Base-by-base conservation (phyloP, 371 early-diverging fungal species). In the Lichtheimia corymbifera region DNA sequence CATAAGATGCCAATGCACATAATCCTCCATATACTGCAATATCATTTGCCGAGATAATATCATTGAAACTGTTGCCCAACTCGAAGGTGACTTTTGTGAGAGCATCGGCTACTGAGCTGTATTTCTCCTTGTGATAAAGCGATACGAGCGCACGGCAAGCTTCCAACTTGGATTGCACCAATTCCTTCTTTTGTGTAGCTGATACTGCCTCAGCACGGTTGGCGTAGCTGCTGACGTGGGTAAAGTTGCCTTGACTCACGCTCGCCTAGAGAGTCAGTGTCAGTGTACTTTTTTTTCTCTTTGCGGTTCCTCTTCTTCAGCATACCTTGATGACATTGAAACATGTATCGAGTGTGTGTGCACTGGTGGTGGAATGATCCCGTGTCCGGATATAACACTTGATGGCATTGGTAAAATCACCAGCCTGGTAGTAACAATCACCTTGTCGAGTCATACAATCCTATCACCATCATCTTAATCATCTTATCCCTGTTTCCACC, bases 1-100 rank as follows among this genome's bases (percentile, higher is more conserved):
- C 86, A 63, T 87, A 92, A 3, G 93, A 84, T 6, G 93, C 91
- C 43, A 95, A 67, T 0, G 93, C 93, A 64, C 90, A 91, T 13
- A 94, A 76, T 44, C 86, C 89, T 55, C 91, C 92, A 68, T 92
- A 92, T 3, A 90, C 77, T 13, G 94, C 94, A 50, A 95, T 77
- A 68, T 95, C 95, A 61, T 91, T 90, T 11, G 92, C 77, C 0
- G 93, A 84, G 27, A 93, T 70, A 13, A 92, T 78, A 50, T 85
- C 81, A 43, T 65, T 73, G 43, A 80, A 75, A 3, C 54, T 52
- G 18, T 64, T 53, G 9, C 67, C 69, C 25, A 82, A 54, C 24
- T 89, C 91, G 71, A 91, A 86, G 22, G 79, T 64, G 4, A 89
- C 82, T n/a, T 88, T 86, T 24, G 88, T 68, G 54, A 94, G 83